Percentiles rank a stretch among this genome's conserved stretches.
Conservation (phyloP, 2,329 filamentous ascomycete genomes). For the Ceratocystis cacaofunesta region DNA sequence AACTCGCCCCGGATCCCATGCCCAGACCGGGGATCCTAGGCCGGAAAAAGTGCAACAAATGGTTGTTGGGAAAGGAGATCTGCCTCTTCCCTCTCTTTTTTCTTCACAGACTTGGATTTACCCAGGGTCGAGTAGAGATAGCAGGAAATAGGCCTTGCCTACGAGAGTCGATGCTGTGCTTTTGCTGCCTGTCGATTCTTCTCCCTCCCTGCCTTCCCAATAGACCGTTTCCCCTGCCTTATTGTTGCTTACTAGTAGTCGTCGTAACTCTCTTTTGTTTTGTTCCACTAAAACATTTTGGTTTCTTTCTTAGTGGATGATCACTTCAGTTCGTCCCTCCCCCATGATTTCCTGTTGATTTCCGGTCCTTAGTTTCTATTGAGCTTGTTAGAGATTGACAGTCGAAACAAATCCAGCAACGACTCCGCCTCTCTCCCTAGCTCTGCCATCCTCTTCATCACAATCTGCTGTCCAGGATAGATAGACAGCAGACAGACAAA, state of each 20-base stretch:
- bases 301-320: too few relatives aligned
- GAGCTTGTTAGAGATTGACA: neutral
- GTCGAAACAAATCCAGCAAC: neutral
- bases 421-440: neutral
- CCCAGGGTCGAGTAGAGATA: neutral
- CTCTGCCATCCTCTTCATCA: neutral
- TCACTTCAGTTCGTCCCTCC: neutral
- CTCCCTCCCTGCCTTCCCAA: neutral
- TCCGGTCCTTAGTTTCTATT: neutral
- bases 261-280: too few relatives aligned
- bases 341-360: neutral
- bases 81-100: neutral
- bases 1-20: neutral
- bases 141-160: neutral
- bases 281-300: too few relatives aligned
- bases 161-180: neutral
- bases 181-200: neutral
- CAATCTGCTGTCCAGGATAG: neutral
- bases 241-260: neutral
- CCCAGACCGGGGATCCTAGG: neutral
- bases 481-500: neutral
- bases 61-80: neutral
- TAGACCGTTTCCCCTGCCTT: neutral
- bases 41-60: neutral
- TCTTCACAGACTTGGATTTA: neutral